Evolutionary conservation across 768 basidiomycete genomes (phyloP).

Genomic region (Pilatotrama ljubarskyi): DNA sequence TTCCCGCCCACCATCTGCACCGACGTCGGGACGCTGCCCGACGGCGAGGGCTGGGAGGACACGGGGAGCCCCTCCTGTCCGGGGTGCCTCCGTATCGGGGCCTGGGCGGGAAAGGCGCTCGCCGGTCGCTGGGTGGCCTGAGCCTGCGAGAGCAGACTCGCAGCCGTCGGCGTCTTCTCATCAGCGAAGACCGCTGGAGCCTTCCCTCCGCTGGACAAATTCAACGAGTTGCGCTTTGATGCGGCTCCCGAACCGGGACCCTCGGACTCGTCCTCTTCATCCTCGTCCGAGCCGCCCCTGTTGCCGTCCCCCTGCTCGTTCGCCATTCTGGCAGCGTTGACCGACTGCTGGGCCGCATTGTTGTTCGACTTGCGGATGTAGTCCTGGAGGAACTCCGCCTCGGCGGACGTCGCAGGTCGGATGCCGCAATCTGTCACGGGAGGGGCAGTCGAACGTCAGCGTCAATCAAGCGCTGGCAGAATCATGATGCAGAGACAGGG

Average conservation of each 20-base stretch:
- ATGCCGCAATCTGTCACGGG: constrained; percentile 78
- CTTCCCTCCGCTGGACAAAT: constrained; percentile 64
- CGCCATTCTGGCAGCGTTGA: constrained; percentile 71
- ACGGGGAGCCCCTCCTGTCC: constrained; percentile 55
- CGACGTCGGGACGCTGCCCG: constrained; percentile 43
- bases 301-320: constrained; percentile 68
- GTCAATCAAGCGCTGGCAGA: constrained; percentile 31
- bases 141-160: constrained; percentile 72
- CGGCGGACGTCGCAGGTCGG: constrained; percentile 85
- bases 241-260: constrained; percentile 58
- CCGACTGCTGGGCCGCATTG: constrained; percentile 71
- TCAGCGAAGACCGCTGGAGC: constrained; percentile 51
- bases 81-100: constrained; percentile 73
- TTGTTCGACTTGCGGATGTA: constrained; percentile 92
- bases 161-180: constrained; percentile 87
- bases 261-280: constrained; percentile 87
- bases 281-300: constrained; percentile 67
- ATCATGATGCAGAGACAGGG: constrained; percentile 32
- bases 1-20: constrained; percentile 48
- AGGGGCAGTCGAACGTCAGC: constrained; percentile 20
- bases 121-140: constrained; percentile 65
- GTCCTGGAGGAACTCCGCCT: constrained; percentile 90
- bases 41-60: constrained; percentile 51
- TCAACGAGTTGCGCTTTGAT: constrained; percentile 75
- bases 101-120: constrained; percentile 62